phyloP scores from a whole-genome alignment of 2,329 filamentous ascomycete genomes.

The Penicillium sp. region DNA sequence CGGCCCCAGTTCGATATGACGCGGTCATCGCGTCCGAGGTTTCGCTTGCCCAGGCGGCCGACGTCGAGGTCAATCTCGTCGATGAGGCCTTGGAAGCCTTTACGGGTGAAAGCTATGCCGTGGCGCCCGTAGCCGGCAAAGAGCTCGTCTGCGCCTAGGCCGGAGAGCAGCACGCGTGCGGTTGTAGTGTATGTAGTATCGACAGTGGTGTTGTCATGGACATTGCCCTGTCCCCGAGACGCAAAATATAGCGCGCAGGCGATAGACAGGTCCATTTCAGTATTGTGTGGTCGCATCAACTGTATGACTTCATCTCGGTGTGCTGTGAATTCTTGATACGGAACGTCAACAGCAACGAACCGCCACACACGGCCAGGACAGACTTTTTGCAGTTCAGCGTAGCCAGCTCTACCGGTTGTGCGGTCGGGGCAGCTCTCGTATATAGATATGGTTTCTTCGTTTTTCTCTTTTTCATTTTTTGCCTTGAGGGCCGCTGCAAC shows the following conservation, averaged over 20 bases:
- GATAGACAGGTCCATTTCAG: conserved; percentile 98
- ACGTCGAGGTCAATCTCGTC: conserved; percentile 85
- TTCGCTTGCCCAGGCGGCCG: conserved; percentile 81
- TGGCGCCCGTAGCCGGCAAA: conserved; percentile 93
- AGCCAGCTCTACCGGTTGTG: conserved; percentile 75
- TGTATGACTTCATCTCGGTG: conserved; percentile 68
- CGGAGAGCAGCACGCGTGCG: conserved; percentile 82
- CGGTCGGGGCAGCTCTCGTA: conserved; percentile 90
- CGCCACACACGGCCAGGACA: conserved; percentile 73
- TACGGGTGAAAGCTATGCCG: conserved; percentile 66
- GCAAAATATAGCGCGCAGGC: conserved; percentile 93
- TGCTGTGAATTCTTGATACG: conserved; percentile 67
- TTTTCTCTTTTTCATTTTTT: conserved; percentile 21
- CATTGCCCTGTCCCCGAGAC: conserved; percentile 63
- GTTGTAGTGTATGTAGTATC: conserved; percentile 57
- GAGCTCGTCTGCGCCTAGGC: conserved; percentile 90
- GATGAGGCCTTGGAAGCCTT: conserved; percentile 67
- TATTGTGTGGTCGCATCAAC: conserved; percentile 89
- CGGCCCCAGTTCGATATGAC: conserved; percentile 85
- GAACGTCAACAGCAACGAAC: conserved; percentile 77
- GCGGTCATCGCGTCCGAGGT: conserved; percentile 88
- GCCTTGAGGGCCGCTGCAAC: conserved; percentile 51
- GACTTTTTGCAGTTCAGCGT: conserved; percentile 64
- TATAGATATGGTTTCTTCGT: conserved; percentile 22
- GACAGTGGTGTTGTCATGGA: conserved; percentile 25